Base-by-base conservation (phyloP, 768 basidiomycete genomes). In the Podaxis pistillaris region DNA sequence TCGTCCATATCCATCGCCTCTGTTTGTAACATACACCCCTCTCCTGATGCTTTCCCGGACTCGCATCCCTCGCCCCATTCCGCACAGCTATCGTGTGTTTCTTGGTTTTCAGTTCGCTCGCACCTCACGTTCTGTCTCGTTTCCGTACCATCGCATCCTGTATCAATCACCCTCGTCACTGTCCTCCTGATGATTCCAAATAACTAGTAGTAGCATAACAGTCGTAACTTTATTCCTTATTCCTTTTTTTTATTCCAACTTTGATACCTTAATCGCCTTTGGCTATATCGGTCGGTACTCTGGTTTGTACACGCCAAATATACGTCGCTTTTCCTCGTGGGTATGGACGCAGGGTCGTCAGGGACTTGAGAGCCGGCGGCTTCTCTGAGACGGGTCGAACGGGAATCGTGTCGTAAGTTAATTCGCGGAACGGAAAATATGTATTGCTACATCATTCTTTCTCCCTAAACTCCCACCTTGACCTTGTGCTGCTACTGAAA, bases 181-280 rank as follows among this genome's bases (percentile, higher is more conserved):
- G 40, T 57, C 24, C 26, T 33, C 33, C 33, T 9, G 22, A 57
- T n/a, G 12, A 13, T 5, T 46, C 13, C 12, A 24, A 19, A 28
- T 22, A 26, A 30, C 37, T 19, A 9, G 33, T 33, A 9, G 33
- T 57, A 57, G 56, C 28, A 57, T 57, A 57, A 24, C 56, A 57
- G 4, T 57, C 40, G 40, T 56, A 57, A 57, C 56, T 3, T 46
- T 57, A 57, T 57, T 56, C 17, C 24, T 19, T 40, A 33, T 26
- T 30, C 53, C 47, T 24, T 22, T 50, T 28, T 50, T 11, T 24
- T 13, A 30, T 30, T 9, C 3, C 26, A 9, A 28, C 12, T 50
- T 50, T 12, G 49, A 50, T 50, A 24, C 26, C 22, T 50, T 28
- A 50, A 24, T 50, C 13, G 13, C 49, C 26, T 17, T 46, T 46